These are phyloP conservation scores for Daldinia bambusicola DNA, from an alignment of 495 filamentous ascomycete genomes.

Conservation along the genomic window DNA sequence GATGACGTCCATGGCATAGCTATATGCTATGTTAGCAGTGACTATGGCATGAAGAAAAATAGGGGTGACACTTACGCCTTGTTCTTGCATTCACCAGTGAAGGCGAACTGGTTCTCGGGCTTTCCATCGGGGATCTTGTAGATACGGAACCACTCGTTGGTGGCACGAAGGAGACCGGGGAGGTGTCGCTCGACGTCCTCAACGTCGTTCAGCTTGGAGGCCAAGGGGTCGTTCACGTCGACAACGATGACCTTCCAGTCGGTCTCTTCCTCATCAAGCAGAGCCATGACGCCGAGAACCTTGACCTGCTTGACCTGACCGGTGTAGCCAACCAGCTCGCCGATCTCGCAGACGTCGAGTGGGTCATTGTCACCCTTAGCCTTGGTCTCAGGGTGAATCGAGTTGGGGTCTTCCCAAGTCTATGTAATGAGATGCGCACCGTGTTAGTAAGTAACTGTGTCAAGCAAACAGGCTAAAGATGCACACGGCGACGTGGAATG, in stretches of 20 bases:
- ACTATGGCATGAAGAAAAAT: neutral
- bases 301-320: conserved; percentile 99
- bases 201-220: conserved; percentile 95
- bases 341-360: conserved; percentile 99
- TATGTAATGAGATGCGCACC: conserved; percentile 49
- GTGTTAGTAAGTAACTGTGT: conserved; percentile 22
- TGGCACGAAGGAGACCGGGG: conserved; percentile 93
- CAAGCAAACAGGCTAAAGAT: conserved; percentile 1
- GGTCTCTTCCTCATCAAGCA: conserved; percentile 99
- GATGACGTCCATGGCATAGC: conserved; percentile 92
- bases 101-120: conserved; percentile 99
- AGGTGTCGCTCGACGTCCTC: conserved; percentile 99
- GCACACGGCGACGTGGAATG: conserved; percentile 18
- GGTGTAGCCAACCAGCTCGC: conserved; percentile 92
- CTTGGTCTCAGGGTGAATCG: conserved; percentile 97
- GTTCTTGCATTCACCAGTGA: conserved; percentile 99
- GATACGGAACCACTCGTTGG: conserved; percentile 99
- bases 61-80: conserved; percentile 71
- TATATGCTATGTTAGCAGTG: conserved; percentile 50
- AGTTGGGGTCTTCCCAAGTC: conserved; percentile 99
- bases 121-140: conserved; percentile 99
- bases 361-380: conserved; percentile 99
- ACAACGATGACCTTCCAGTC: conserved; percentile 99
- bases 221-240: conserved; percentile 96
- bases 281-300: conserved; percentile 98